Evolutionary conservation across 2,329 filamentous ascomycete species (phyloP), one percentile per base, ranked within the genome.

Genomic region (Aspergillus sp.): DNA sequence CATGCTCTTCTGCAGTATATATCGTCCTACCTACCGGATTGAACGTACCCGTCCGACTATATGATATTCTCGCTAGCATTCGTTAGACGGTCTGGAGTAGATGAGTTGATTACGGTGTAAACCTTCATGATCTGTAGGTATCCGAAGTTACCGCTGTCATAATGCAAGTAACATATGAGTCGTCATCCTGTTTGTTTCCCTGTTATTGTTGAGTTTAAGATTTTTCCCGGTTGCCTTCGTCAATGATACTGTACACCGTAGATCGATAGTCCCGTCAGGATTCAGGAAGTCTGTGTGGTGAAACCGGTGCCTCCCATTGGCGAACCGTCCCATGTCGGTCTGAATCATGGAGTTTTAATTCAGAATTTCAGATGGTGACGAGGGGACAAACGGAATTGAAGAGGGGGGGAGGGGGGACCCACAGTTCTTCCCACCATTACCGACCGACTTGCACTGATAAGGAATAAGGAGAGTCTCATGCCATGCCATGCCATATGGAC

Each of bases 391-490:
- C 26, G 26, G 36, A 14, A 36, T 36, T 36, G 32, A 36, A 14
- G 12, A 39, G 14, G 14, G 16, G 16, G 36, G 14, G 14, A 6
- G 18, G 6, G 36, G 16, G 55, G 42, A 9, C 55, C 55, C 55
- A 57, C 55, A 46, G 55, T 52, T 57, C 50, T 36, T 53, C 50
- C 26, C 55, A 57, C 29, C 46, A 16, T 54, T 20, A 10, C 46
- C 12, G 31, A 32, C 42, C n/a, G 2, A 46, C 42, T n/a, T 32
- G 18, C 7, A 20, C n/a, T n/a, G 42, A 46, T 46, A 46, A 46
- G 36, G 54, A 42, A 20, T 20, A 31, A 36, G 32, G 32, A 36
- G 32, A 36, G 32, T 12, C 11, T 11, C 11, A 36, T 11, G 11
- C 10, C 12, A 12, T 32, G 10, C 31, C 31, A 10, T 36, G 32